Conservation (phyloP, 202 grass and related monocot species). For the Bolboschoenoplectus hybrid region DNA sequence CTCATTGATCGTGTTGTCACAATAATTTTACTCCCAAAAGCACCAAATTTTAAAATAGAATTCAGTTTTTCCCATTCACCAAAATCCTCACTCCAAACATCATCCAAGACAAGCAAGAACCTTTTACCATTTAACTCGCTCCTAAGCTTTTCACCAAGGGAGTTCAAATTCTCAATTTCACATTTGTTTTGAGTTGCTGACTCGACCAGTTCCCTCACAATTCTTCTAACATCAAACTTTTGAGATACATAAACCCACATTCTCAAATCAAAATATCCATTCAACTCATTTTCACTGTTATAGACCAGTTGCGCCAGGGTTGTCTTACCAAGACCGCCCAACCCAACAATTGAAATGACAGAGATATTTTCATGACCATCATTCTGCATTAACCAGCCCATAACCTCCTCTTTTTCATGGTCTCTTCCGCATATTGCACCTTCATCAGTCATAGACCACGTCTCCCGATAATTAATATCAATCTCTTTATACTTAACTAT, state of each 20-base stretch:
- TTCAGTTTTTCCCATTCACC: slow-evolving; percentile 23
- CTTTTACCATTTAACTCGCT: background rate
- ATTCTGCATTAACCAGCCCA: background rate
- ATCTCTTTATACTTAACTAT: too few relatives aligned
- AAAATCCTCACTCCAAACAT: slow-evolving; percentile 32
- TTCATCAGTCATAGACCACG: background rate
- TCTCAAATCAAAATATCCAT: background rate
- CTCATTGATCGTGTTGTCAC: background rate
- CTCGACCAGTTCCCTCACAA: background rate
- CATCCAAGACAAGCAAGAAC: slow-evolving; percentile 37
- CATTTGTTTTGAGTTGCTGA: background rate
- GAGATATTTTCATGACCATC: background rate
- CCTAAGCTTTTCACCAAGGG: background rate
- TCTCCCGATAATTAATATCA: background rate
- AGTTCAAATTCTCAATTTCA: background rate
- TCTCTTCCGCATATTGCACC: slow-evolving; percentile 26
- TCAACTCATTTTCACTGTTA: background rate
- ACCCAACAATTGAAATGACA: slow-evolving; percentile 20
- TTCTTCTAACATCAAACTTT: background rate
- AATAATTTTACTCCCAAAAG: slow-evolving; percentile 24
- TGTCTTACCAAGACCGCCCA: slow-evolving; percentile 30
- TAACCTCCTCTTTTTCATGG: background rate
- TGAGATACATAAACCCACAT: slow-evolving; percentile 33
- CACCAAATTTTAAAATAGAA: background rate
- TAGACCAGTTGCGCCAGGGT: slow-evolving; percentile 1